Evolutionary conservation across 2,329 filamentous ascomycete genomes (phyloP), one percentile per base, ranked within the genome.

Genomic region (Pseudophaeomoniella oleicola): DNA sequence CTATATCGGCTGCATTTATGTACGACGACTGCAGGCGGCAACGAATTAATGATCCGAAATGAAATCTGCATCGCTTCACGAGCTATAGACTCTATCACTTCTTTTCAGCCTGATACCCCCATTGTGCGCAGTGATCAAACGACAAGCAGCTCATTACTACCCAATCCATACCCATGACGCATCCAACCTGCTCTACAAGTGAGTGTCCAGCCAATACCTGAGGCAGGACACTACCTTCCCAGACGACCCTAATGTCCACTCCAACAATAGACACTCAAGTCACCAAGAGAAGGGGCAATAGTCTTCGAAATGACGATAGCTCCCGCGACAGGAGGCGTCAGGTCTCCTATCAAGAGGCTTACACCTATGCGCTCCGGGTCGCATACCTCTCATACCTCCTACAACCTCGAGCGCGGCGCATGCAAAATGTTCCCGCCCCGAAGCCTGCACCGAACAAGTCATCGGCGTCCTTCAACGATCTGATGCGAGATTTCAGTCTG

Each of bases 311-410:
- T 58, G 55, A 59, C 38, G 61, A 56, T 43, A 53, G 54, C 32
- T 67, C 64, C 22, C 44, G 53, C 39, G 53, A 53, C 34, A 58
- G 60, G 38, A 57, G 57, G 38, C 60, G 60, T 35, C 56, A 58
- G 12, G 51, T 67, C 42, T 60, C 50, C 45, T 52, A 67, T 55
- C 81, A 92, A 49, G 85, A 94, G 60, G 87, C 85, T 53, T 94
- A 92, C 62, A 81, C 78, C 44, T 94, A 85, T 61, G 86, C 87
- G 49, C 75, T 98, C 37, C 81, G 90, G 43, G 78, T 83, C 47
- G 88, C 88, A 47, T 94, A 85, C 59, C 80, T 98, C 40, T 72
- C 88, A 58, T 92, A 98, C 59, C 77, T 96, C 32, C 72, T 98
- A 36, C 86, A 94, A 56, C 88, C 90, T 44, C 82, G 86, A 52